Conservation (phyloP, 1,284 basidiomycete species). For the Leccinum fuscescens region DNA sequence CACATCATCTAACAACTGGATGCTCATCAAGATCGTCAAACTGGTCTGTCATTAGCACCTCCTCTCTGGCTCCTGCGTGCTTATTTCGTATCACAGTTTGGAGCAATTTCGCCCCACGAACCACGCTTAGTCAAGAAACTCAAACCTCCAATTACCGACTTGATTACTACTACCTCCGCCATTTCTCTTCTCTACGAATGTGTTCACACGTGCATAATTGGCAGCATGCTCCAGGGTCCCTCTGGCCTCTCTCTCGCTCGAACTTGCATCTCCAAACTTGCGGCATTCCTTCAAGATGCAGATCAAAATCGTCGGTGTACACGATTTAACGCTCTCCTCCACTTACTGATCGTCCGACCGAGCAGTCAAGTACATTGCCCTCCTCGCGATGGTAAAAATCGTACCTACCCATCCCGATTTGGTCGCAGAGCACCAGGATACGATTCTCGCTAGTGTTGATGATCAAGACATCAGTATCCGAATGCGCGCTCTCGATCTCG, state of each 20-base stretch:
- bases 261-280: conserved; percentile 91
- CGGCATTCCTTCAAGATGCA: conserved; percentile 85
- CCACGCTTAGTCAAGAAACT: conserved; percentile 93
- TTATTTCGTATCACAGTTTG: conserved; percentile 61
- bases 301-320: conserved; percentile 85
- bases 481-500: no score
- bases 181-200: conserved; percentile 98
- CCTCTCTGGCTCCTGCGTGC: neutral
- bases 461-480: no score
- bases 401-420: no score
- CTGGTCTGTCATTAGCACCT: conserved; percentile 51
- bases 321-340: conserved; percentile 9
- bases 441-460: no score
- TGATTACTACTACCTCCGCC: conserved; percentile 94
- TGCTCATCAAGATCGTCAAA: conserved; percentile 99
- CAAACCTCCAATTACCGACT: conserved; percentile 87
- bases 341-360: conserved; percentile 22
- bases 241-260: conserved; percentile 82
- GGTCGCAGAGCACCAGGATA: no score
- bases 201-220: conserved; percentile 96
- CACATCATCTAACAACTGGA: conserved; percentile 97
- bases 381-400: conserved; percentile 81
- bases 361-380: conserved; percentile 92
- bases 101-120: conserved; percentile 86
- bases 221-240: conserved; percentile 87